phyloP scores from a whole-genome alignment of 306 rosid species.

The Dalbergia cochinchinensis region DNA sequence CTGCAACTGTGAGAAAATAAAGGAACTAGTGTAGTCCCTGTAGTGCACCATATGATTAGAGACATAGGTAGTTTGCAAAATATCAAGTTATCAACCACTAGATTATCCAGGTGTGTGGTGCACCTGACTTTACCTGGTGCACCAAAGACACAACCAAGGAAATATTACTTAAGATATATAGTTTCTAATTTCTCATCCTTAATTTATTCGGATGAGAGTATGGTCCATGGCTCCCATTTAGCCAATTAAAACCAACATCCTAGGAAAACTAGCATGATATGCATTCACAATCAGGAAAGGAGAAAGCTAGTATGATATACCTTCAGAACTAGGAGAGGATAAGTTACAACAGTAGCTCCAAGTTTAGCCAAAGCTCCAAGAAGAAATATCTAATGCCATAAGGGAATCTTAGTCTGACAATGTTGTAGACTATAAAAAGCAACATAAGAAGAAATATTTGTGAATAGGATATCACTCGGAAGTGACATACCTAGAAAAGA shows the following conservation, averaged over 20 bases:
- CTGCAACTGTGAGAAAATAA: too few relatives aligned
- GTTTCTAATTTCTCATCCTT: background rate
- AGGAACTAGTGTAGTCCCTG: too few relatives aligned
- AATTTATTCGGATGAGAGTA: slow-evolving; percentile 3
- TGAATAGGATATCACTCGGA: slow-evolving; percentile 7
- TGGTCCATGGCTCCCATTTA: background rate
- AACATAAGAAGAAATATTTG: slow-evolving; percentile 20
- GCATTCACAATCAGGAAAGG: too few relatives aligned
- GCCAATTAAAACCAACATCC: background rate
- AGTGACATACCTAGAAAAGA: background rate
- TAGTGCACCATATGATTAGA: too few relatives aligned
- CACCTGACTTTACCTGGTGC: too few relatives aligned
- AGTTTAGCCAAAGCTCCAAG: slow-evolving; percentile 97
- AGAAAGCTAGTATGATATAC: slow-evolving; percentile 45
- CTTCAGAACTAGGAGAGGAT: slow-evolving; percentile 96
- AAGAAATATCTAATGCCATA: slow-evolving; percentile 72
- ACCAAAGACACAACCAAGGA: too few relatives aligned
- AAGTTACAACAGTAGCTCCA: slow-evolving; percentile 93
- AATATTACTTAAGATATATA: background rate
- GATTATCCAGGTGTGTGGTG: too few relatives aligned
- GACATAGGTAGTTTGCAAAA: too few relatives aligned
- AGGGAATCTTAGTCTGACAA: slow-evolving; percentile 43
- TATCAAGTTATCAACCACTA: too few relatives aligned
- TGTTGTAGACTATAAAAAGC: slow-evolving; percentile 10
- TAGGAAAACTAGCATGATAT: slow-evolving; percentile 4